Evolutionary conservation across 164 flowering plant genomes (phyloP).

Genomic region (Magnolia changhungtana): DNA sequence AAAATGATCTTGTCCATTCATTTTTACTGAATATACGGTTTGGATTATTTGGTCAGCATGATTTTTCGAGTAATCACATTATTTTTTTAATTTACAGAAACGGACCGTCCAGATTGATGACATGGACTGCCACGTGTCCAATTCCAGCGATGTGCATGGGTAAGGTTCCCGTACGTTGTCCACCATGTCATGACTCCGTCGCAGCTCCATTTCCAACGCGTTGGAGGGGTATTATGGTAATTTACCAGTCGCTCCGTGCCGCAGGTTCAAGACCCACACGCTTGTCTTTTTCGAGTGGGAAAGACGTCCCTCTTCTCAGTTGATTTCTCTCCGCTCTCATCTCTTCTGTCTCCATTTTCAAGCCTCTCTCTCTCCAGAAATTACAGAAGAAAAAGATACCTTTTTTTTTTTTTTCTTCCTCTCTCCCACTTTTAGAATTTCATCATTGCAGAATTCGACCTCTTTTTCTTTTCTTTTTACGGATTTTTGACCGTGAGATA

Average conservation of each 20-base stretch:
- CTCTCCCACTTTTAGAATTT: background rate
- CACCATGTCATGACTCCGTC: no score
- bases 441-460: background rate
- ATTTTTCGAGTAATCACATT: no score
- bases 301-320: background rate
- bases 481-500: background rate
- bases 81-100: no score
- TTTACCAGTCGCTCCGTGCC: background rate
- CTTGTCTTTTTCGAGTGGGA: background rate
- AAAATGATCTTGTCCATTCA: no score
- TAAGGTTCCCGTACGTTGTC: no score
- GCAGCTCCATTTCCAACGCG: no score
- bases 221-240: background rate
- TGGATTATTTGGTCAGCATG: no score
- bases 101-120: no score
- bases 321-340: background rate
- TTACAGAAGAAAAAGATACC: background rate
- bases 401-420: background rate
- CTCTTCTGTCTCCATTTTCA: background rate
- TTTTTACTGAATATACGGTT: no score
- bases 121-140: no score
- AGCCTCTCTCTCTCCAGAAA: background rate
- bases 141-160: no score
- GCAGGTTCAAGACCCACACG: background rate
- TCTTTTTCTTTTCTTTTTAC: background rate